Conservation (phyloP, 345 rosid species). For the Cardamine occulta region DNA sequence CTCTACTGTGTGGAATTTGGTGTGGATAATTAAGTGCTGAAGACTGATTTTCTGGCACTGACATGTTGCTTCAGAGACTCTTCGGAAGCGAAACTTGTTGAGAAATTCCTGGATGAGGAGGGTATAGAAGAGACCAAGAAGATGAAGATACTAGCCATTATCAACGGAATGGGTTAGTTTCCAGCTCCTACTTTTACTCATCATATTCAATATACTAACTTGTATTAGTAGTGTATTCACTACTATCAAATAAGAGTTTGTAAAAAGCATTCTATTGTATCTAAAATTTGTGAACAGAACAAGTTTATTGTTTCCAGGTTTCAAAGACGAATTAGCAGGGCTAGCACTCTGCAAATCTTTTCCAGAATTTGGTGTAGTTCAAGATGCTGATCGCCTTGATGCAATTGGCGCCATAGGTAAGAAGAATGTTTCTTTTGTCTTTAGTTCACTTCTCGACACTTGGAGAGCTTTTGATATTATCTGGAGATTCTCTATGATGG, state of each 20-base stretch:
- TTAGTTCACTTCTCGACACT: slow-evolving; percentile 8
- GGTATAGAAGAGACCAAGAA: slow-evolving; percentile 64
- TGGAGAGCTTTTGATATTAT: background rate
- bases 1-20: slow-evolving; percentile 8
- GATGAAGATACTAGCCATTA: slow-evolving; percentile 63
- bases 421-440: slow-evolving; percentile 16
- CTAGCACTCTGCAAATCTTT: slow-evolving; percentile 44
- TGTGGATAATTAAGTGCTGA: background rate
- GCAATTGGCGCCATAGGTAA: slow-evolving; percentile 90
- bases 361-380: slow-evolving; percentile 84
- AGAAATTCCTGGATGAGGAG: slow-evolving; percentile 76
- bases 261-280: background rate
- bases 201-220: background rate
- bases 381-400: slow-evolving; percentile 96
- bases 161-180: slow-evolving; percentile 74
- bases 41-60: background rate
- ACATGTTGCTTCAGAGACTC: slow-evolving; percentile 53
- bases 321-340: slow-evolving; percentile 73
- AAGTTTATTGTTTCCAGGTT: slow-evolving; percentile 55
- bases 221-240: slow-evolving; percentile 1
- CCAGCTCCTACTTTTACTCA: slow-evolving; percentile 8
- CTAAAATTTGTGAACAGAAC: background rate
- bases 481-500: background rate
- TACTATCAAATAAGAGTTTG: background rate
- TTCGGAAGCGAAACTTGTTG: slow-evolving; percentile 66